A percentile compares a stretch with the other conserved stretches of the same genome.
phyloP scores from a whole-genome alignment of 805 yeast genomes.

The Starmerella bacillaris region DNA sequence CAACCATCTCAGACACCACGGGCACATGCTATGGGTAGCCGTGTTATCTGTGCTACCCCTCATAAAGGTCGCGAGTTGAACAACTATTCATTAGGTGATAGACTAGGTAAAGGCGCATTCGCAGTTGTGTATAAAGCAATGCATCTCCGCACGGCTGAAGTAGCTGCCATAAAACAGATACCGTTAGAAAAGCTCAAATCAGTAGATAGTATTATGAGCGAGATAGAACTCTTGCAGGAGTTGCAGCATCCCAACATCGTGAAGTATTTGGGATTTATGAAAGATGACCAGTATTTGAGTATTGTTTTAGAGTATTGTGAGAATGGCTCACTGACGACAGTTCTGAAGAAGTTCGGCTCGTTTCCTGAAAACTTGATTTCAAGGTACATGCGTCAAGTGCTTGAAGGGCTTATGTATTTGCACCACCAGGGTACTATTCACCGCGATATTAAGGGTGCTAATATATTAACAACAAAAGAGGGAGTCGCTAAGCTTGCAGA shows the following conservation, averaged over 20 bases:
- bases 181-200: slow-evolving; percentile 28
- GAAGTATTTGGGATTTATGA: slow-evolving; percentile 48
- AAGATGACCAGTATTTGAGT: slow-evolving; percentile 34
- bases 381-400: slow-evolving; percentile 34
- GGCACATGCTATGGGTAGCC: slow-evolving; percentile 15
- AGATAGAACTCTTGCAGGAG: slow-evolving; percentile 45
- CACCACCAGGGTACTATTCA: slow-evolving; percentile 63
- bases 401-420: slow-evolving; percentile 43
- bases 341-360: slow-evolving; percentile 34
- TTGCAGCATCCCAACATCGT: slow-evolving; percentile 51
- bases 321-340: slow-evolving; percentile 45
- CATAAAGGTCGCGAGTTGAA: slow-evolving; percentile 13
- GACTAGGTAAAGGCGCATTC: slow-evolving; percentile 79
- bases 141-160: slow-evolving; percentile 43
- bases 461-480: slow-evolving; percentile 41
- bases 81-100: slow-evolving; percentile 29
- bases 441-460: slow-evolving; percentile 62
- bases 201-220: slow-evolving; percentile 38
- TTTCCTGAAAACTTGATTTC: slow-evolving; percentile 38
- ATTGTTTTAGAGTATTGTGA: slow-evolving; percentile 45
- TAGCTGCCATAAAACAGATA: slow-evolving; percentile 68
- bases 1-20: slow-evolving; percentile 5
- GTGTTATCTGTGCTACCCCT: slow-evolving; percentile 18
- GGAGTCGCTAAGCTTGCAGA: slow-evolving; percentile 58
- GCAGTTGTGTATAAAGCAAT: slow-evolving; percentile 71